Conservation (phyloP, 148 eudicot genomes). For the Fagopyrum esculentum region DNA sequence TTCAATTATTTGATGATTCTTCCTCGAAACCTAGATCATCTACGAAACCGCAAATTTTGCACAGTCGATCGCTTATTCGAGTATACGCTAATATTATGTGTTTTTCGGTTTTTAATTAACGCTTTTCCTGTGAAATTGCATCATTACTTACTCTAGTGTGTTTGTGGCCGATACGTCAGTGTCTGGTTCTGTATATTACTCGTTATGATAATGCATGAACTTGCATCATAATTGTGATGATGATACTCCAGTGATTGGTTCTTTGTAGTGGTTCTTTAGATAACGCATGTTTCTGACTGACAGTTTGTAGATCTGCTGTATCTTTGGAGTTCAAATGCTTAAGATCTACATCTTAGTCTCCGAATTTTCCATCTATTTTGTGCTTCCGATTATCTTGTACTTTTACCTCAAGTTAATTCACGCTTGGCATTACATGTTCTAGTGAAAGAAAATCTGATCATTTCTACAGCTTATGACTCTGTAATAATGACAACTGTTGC, state of each 20-base stretch:
- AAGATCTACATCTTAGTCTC: background rate
- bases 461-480: background rate
- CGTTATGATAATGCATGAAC: background rate
- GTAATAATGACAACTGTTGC: background rate
- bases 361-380: background rate
- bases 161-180: background rate
- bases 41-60: background rate
- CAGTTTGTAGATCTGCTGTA: background rate
- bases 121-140: background rate
- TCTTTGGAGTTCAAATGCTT: background rate
- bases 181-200: background rate
- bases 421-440: background rate
- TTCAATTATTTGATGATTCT: background rate
- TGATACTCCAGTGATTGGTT: background rate
- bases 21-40: background rate
- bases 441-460: background rate
- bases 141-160: background rate
- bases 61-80: background rate
- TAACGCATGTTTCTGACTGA: background rate
- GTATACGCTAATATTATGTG: background rate
- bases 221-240: background rate
- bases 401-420: background rate
- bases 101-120: background rate
- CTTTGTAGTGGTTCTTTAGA: background rate
- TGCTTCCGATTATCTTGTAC: background rate